Percentiles rank a stretch among this genome's conserved stretches.
Conservation (phyloP, 306 rosid species). For the Cucumis cinereus region DNA sequence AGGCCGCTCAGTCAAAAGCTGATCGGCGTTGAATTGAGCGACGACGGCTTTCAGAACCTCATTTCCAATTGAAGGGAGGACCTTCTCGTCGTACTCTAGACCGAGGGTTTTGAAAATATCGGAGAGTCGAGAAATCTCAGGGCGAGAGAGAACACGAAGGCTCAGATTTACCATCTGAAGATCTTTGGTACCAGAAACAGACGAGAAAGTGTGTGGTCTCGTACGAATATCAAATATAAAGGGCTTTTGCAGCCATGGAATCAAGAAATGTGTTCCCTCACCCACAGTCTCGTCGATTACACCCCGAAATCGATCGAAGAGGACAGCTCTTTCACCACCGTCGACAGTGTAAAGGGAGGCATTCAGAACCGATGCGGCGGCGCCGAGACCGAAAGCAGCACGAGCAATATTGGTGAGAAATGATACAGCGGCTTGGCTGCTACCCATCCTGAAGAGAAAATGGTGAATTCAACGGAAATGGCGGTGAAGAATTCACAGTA, state of each 20-base stretch:
- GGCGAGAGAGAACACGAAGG: slow-evolving; percentile 76
- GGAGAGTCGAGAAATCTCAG: slow-evolving; percentile 55
- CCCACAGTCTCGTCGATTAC: slow-evolving; percentile 49
- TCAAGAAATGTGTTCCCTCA: slow-evolving; percentile 73
- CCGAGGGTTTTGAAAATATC: slow-evolving; percentile 71
- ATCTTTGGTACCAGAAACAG: slow-evolving; percentile 84
- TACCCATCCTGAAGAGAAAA: slow-evolving; percentile 32
- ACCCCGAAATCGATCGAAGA: slow-evolving; percentile 83
- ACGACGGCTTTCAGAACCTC: slow-evolving; percentile 86
- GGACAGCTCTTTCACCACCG: slow-evolving; percentile 92
- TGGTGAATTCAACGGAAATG: neutral
- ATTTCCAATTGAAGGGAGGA: slow-evolving; percentile 80
- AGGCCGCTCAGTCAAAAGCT: slow-evolving; percentile 81
- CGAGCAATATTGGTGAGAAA: slow-evolving; percentile 55
- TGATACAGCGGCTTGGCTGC: slow-evolving; percentile 59
- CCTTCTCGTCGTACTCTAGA: slow-evolving; percentile 93
- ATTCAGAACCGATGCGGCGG: slow-evolving; percentile 29
- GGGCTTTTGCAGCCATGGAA: slow-evolving; percentile 97
- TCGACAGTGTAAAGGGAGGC: slow-evolving; percentile 84
- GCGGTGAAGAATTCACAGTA: too few species aligned
- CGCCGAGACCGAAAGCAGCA: slow-evolving; percentile 67
- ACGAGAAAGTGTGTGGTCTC: slow-evolving; percentile 76
- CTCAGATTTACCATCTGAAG: slow-evolving; percentile 86
- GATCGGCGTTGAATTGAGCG: slow-evolving; percentile 87
- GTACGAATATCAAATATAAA: slow-evolving; percentile 86